These are phyloP conservation scores for Stemphylium vesicarium DNA, from an alignment of 2,329 filamentous ascomycete genomes.

Conservation along the genomic window DNA sequence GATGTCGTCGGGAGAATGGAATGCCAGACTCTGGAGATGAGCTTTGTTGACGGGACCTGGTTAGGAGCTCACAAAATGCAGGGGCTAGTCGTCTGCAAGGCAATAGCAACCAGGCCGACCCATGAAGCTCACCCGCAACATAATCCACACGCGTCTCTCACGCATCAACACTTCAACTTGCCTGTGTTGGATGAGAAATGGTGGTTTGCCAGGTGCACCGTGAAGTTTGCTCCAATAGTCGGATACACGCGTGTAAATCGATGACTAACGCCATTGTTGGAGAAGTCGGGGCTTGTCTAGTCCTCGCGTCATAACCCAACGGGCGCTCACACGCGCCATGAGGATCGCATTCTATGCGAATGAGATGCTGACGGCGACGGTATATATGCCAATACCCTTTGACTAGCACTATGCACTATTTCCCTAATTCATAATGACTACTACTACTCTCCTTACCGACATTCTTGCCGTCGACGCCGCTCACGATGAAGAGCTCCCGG, in stretches of 20 bases:
- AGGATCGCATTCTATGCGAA: not conserved
- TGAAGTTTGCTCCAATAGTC: no score
- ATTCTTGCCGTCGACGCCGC: slow-evolving; percentile 22
- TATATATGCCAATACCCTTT: slow-evolving; percentile 20
- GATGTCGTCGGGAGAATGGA: no score
- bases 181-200: no score
- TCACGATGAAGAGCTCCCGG: slow-evolving; percentile 35
- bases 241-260: not conserved
- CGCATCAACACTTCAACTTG: no score
- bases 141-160: no score
- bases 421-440: slow-evolving; percentile 23
- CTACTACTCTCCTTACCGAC: slow-evolving; percentile 20
- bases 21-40: no score
- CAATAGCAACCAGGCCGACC: no score
- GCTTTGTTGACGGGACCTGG: no score
- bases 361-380: slow-evolving; percentile 4
- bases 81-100: no score
- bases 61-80: no score
- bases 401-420: slow-evolving; percentile 13
- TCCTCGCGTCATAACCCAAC: slow-evolving; percentile 16
- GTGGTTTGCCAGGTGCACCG: no score
- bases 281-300: not conserved
- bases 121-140: no score
- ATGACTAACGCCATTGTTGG: slow-evolving; percentile 6
- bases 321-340: slow-evolving; percentile 10